Base-by-base conservation (phyloP, 192 early-diverging fungal species). In the Chytriomyces hyalinus region DNA sequence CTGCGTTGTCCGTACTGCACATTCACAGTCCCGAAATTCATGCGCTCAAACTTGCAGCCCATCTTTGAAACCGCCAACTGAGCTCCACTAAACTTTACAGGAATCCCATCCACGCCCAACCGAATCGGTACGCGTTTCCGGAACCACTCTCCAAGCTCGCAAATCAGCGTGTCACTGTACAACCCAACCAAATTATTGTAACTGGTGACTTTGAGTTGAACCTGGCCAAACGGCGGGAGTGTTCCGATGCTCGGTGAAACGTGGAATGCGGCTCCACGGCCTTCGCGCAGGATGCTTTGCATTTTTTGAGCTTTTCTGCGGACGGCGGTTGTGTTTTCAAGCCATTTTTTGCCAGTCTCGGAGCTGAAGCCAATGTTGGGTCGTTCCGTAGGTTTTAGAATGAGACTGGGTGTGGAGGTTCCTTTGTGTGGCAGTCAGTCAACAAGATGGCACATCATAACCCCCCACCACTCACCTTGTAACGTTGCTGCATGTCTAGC, bases 101-200 rank as follows among this genome's bases (percentile, higher is more conserved):
- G 87, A 22, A 81, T 43, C 0, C 87, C 87, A 71, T 84, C 80
- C 10, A 88, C 87, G 6, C 83, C 85, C 24, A 88, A 44, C 3
- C 49, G 24, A 15, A 88, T 61, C 0, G 82, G 84, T 15, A 88
- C 73, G 5, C 8, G 22, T 70, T 83, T 44, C 10, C 72, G 61
- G 5, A 75, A 61, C 81, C 82, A 85, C 11, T 74, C 62, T 22
- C 78, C 75, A 8, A 88, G 67, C 66, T 84, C 83, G 79, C 80
- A 83, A 7, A 79, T 70, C 22, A 88, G 48, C 6, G 36, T 65
- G 48, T 88, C 87, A 26, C 78, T 72, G 66, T 86, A 88, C 26
- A 80, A 44, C 2, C 85, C 85, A 13, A 85, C 84, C 5, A 88
- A 67, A 67, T 88, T 88, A 75, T 87, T 86, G 71, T 84, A 88